Base-by-base conservation (phyloP, 805 yeast genomes). In the Ogataea kodamae region DNA sequence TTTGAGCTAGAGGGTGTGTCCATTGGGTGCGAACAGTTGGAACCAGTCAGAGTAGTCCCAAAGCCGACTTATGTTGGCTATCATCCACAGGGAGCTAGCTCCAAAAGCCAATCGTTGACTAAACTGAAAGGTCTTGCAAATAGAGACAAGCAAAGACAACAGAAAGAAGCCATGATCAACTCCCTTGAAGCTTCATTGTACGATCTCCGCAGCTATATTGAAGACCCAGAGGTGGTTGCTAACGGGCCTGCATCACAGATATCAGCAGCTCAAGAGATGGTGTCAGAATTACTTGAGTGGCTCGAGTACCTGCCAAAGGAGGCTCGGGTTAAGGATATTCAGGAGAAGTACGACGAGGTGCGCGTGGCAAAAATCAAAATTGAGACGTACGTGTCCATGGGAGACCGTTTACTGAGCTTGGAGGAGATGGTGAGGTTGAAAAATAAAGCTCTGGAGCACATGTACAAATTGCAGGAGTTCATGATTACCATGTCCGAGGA, bases 181-280 rank as follows among this genome's bases (percentile, higher is more conserved):
- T 60, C 67, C 21, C 68, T 90, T 13, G 97, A 90, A 59, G 70
- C 78, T 13, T 61, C 72, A n/a, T 64, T 88, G 34, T 89, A 90
- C 61, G 70, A 70, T 38, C 66, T 85, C 18, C 75, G 95, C 37
- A 67, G 72, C 7, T 68, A 63, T 33, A 48, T 85, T 12, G 81
- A 75, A 11, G 76, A 75, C 19, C 74, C 69, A n/a, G 74, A 70
- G 15, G 69, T 68, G 6, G 38, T 43, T 0, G 56, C 56, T 9
- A 69, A 65, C 27, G 64, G 70, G 0, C 74, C 75, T 6, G 50
- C 56, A 5, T 48, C 55, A 0, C 61, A 66, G 22, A 40, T 74
- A 5, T 67, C 62, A 5, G 46, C 55, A 18, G 57, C 70, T 7
- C 43, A 62, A 1, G 37, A 47, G 0, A 42, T 62, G 5, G 72